A percentile compares a stretch with the other conserved stretches of the same genome.
phyloP scores from a whole-genome alignment of 805 yeast genomes.

The Starmerella bombicola region DNA sequence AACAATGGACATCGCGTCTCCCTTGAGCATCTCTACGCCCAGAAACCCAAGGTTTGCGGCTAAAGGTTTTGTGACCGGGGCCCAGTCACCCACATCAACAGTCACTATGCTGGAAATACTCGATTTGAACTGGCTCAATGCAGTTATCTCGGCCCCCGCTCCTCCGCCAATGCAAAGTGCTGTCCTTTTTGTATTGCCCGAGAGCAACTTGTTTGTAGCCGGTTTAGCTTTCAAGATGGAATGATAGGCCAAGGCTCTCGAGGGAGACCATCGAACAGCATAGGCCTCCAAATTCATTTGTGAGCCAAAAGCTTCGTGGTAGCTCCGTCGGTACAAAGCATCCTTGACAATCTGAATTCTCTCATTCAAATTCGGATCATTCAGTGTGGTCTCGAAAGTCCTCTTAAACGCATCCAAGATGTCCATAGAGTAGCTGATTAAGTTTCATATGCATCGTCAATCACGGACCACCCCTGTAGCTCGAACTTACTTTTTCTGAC shows the following conservation, averaged over 20 bases:
- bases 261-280: conserved; percentile 75
- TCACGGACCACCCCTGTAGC: too few species aligned
- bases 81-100: conserved; percentile 76
- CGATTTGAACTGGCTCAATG: conserved; percentile 29
- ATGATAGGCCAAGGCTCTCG: conserved; percentile 62
- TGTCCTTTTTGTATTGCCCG: conserved; percentile 20
- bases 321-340: conserved; percentile 57
- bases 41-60: conserved; percentile 32
- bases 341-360: conserved; percentile 59
- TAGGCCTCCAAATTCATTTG: conserved; percentile 61
- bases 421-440: conserved; percentile 5
- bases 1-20: conserved; percentile 20
- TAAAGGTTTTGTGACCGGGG: conserved; percentile 37
- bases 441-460: neutral
- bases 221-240: conserved; percentile 46
- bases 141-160: conserved; percentile 71
- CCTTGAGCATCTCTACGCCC: conserved; percentile 30
- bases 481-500: too few species aligned
- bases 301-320: conserved; percentile 51
- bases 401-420: conserved; percentile 24
- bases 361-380: conserved; percentile 25
- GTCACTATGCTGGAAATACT: conserved; percentile 37
- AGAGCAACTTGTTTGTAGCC: conserved; percentile 30
- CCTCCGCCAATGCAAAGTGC: conserved; percentile 76
- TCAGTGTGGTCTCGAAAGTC: conserved; percentile 22